These are phyloP conservation scores for Colletotrichum lini DNA, from an alignment of 2,329 filamentous ascomycete species.

Conservation along the genomic window DNA sequence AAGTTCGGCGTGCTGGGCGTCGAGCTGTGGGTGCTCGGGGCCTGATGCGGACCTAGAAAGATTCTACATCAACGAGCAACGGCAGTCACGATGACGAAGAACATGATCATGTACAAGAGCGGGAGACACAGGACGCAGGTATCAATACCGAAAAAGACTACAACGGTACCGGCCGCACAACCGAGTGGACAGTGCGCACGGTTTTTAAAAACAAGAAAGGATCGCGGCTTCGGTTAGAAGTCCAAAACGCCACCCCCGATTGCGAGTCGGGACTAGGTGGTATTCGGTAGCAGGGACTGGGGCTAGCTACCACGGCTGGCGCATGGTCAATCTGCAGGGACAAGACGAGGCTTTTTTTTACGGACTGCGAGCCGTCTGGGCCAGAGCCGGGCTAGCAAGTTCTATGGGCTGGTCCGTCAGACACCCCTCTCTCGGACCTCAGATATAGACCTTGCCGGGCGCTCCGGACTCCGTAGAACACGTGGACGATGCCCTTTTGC, in stretches of 20 bases:
- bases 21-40: constrained; percentile 92
- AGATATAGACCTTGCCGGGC: background rate
- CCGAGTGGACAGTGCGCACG: too few species aligned
- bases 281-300: background rate
- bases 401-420: too few species aligned
- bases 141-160: background rate
- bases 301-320: background rate
- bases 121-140: background rate
- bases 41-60: constrained; percentile 43
- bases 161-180: background rate
- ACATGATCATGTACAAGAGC: background rate
- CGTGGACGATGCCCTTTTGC: background rate
- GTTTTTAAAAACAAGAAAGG: background rate
- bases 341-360: background rate
- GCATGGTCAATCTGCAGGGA: background rate
- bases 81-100: background rate
- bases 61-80: background rate
- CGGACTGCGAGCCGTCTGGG: background rate
- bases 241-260: background rate
- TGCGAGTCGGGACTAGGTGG: background rate
- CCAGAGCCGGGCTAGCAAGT: background rate
- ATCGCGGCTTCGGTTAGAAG: background rate
- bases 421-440: too few species aligned
- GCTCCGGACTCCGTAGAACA: background rate
- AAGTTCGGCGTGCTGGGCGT: constrained; percentile 94